Conservation (phyloP, 805 yeast species). For the Candida michaelii region DNA sequence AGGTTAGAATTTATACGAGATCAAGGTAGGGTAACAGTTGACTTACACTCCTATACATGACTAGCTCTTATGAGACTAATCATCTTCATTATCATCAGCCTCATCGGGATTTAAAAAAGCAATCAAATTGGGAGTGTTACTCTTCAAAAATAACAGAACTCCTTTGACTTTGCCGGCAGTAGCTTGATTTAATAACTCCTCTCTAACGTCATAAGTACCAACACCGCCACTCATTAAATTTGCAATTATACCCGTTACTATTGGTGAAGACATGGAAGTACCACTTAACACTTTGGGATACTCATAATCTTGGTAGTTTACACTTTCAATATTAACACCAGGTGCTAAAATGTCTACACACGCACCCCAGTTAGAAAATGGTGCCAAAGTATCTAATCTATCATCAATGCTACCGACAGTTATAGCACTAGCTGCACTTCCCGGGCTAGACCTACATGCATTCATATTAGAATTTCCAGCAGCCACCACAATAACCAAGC, state of each 20-base stretch:
- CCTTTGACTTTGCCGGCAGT: conserved; percentile 48
- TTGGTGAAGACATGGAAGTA: conserved; percentile 81
- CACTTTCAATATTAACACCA: conserved; percentile 67
- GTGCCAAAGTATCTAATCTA: conserved; percentile 62
- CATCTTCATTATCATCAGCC: background rate
- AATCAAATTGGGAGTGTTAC: conserved; percentile 62
- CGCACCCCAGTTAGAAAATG: conserved; percentile 89
- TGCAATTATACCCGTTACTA: conserved; percentile 66
- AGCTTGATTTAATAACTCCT: conserved; percentile 44
- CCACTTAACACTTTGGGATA: conserved; percentile 53
- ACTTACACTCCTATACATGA: no score
- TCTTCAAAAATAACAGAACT: conserved; percentile 44
- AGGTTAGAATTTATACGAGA: no score
- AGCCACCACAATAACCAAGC: conserved; percentile 72
- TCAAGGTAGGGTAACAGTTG: no score
- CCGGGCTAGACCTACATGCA: conserved; percentile 87
- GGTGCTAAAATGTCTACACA: conserved; percentile 87
- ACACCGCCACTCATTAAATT: conserved; percentile 54
- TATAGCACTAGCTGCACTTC: conserved; percentile 67
- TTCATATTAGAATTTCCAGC: conserved; percentile 82
- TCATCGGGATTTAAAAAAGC: conserved; percentile 23
- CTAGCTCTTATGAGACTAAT: no score
- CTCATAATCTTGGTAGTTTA: conserved; percentile 33
- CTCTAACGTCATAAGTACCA: conserved; percentile 39
- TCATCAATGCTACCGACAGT: conserved; percentile 92